These are phyloP conservation scores for Tanozyma kutaoensis DNA, from an alignment of 805 yeast genomes.

Conservation along the genomic window DNA sequence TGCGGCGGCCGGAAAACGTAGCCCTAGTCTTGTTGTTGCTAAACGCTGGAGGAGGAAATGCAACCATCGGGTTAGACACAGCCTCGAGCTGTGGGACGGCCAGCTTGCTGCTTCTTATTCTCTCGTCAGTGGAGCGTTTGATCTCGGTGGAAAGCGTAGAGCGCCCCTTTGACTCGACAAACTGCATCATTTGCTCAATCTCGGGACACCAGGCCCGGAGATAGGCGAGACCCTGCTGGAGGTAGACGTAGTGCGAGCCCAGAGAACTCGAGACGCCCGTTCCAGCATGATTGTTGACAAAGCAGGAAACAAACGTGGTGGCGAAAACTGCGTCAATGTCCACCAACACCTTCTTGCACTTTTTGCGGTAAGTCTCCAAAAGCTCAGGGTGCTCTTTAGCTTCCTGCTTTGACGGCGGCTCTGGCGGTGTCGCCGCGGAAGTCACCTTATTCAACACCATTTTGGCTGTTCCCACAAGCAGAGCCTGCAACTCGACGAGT, in stretches of 20 bases:
- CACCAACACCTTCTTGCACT: conserved; percentile 7
- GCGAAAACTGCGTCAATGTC: conserved; percentile 21
- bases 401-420: conserved; percentile 17
- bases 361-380: conserved; percentile 6
- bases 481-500: conserved; percentile 15
- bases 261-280: conserved; percentile 9
- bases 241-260: conserved; percentile 18
- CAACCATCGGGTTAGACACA: conserved; percentile 13
- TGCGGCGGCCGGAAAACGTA: conserved; percentile 11
- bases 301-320: conserved; percentile 15
- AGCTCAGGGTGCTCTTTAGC: conserved; percentile 9
- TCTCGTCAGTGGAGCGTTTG: conserved; percentile 2
- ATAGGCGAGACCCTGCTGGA: conserved; percentile 16
- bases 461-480: conserved; percentile 13
- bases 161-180: conserved; percentile 1
- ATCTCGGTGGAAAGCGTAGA: conserved; percentile 1
- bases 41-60: conserved; percentile 16
- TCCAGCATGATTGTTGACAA: conserved; percentile 12
- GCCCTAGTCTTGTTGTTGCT: conserved; percentile 12
- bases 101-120: background rate
- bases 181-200: conserved; percentile 8
- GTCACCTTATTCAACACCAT: conserved; percentile 13
- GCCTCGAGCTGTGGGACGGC: background rate
- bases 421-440: conserved; percentile 18
- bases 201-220: conserved; percentile 22